A percentile compares a stretch with the other conserved stretches of the same genome.
These are phyloP conservation scores for Glomus cerebriforme DNA, from an alignment of 192 early-diverging fungal genomes.

Conservation along the genomic window DNA sequence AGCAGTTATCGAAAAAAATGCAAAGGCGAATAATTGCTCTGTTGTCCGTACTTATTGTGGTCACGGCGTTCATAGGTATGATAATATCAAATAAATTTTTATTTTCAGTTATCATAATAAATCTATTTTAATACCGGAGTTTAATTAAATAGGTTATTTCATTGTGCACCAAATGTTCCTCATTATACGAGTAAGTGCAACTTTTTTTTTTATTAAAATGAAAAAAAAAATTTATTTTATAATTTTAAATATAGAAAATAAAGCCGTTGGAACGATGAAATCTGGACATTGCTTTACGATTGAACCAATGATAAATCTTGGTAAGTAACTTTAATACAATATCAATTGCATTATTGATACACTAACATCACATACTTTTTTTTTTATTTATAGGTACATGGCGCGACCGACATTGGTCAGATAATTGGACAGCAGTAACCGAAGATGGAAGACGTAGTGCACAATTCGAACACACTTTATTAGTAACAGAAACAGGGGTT, in stretches of 20 bases:
- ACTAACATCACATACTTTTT: background rate
- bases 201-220: background rate
- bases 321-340: constrained; percentile 37
- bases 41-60: constrained; percentile 93
- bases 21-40: constrained; percentile 81
- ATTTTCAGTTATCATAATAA: background rate
- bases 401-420: constrained; percentile 72
- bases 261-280: constrained; percentile 95
- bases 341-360: background rate
- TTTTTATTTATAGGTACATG: constrained; percentile 35
- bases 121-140: too few relatives aligned
- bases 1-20: constrained; percentile 84
- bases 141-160: constrained; percentile 69
- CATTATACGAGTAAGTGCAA: constrained; percentile 78
- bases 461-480: constrained; percentile 95
- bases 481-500: constrained; percentile 90
- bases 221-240: background rate
- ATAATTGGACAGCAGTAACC: constrained; percentile 90
- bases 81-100: background rate
- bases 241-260: constrained; percentile 62
- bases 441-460: constrained; percentile 92
- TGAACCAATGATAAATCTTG: constrained; percentile 99
- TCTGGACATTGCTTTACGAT: constrained; percentile 96
- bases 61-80: constrained; percentile 73
- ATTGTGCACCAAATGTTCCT: constrained; percentile 86